phyloP scores from a whole-genome alignment of 2,329 filamentous ascomycete species.

The Verticillium nubilum region DNA sequence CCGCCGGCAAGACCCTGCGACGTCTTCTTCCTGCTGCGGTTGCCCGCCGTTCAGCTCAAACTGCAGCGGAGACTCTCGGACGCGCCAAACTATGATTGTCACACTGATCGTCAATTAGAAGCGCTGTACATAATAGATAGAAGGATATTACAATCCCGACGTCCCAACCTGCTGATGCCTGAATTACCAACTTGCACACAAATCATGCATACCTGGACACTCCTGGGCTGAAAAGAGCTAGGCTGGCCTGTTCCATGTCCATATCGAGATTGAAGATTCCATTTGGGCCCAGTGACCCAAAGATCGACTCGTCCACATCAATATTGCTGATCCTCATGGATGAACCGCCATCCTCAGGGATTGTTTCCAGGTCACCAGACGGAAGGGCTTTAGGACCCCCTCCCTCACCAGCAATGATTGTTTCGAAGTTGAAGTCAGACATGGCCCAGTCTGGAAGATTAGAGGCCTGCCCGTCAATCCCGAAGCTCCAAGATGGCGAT shows the following conservation, averaged over 20 bases:
- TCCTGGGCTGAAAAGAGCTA: not conserved
- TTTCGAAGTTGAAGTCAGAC: conserved; percentile 6
- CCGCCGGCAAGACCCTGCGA: conserved; percentile 7
- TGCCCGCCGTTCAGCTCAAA: not conserved
- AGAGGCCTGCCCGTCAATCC: not conserved
- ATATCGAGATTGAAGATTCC: conserved; percentile 6
- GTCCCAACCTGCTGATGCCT: not conserved
- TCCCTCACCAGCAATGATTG: not conserved
- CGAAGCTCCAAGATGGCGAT: not conserved
- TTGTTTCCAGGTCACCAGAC: not conserved
- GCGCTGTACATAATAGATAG: too few relatives aligned
- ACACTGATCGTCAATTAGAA: too few relatives aligned
- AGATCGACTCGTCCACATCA: conserved; percentile 2
- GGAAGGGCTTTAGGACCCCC: not conserved
- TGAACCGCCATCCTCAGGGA: not conserved
- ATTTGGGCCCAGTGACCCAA: not conserved
- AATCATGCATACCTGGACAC: not conserved
- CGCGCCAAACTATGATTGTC: not conserved
- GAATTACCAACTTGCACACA: too few relatives aligned
- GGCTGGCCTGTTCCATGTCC: not conserved
- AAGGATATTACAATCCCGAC: too few relatives aligned
- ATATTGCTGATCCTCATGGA: not conserved
- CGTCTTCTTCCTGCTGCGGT: conserved; percentile 4
- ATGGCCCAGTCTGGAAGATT: conserved; percentile 6
- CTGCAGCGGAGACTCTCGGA: not conserved